A percentile compares a stretch with the other conserved stretches of the same genome.
Evolutionary conservation across 2,329 filamentous ascomycete species (phyloP).

Genomic region (Macrophomina pseudophaseolina): DNA sequence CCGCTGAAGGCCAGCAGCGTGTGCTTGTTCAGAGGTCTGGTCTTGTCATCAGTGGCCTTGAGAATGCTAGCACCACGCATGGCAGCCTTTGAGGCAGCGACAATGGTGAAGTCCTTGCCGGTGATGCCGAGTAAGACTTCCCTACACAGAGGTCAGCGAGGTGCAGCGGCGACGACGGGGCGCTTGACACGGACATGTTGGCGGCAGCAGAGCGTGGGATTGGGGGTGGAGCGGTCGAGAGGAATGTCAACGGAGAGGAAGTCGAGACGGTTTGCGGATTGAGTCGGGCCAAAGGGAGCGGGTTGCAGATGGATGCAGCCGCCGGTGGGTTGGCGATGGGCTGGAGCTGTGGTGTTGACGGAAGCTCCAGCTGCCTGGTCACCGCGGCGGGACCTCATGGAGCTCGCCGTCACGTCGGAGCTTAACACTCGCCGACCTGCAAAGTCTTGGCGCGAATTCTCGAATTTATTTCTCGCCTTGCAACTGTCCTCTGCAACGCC

Average conservation of each 20-base stretch:
- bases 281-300: not conserved
- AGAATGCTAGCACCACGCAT: constrained; percentile 97
- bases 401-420: constrained; percentile 15
- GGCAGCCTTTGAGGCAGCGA: constrained; percentile 95
- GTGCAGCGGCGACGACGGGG: not conserved
- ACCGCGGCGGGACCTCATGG: constrained; percentile 14
- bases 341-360: constrained; percentile 24
- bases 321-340: constrained; percentile 1
- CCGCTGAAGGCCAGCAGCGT: constrained; percentile 94
- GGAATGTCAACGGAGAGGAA: not conserved
- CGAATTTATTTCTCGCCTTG: constrained; percentile 25
- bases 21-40: constrained; percentile 86
- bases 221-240: not conserved
- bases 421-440: constrained; percentile 18
- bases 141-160: constrained; percentile 58
- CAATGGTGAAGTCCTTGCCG: constrained; percentile 98
- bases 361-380: constrained; percentile 26
- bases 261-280: not conserved
- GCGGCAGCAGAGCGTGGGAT: constrained; percentile 7
- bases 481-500: not conserved
- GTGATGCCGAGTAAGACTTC: constrained; percentile 98
- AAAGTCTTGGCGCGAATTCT: constrained; percentile 27
- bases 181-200: constrained; percentile 24
- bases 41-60: constrained; percentile 97
- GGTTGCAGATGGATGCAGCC: constrained; percentile 9